Conservation (phyloP, 2,329 filamentous ascomycete genomes). For the Pestalotiopsis sp. region DNA sequence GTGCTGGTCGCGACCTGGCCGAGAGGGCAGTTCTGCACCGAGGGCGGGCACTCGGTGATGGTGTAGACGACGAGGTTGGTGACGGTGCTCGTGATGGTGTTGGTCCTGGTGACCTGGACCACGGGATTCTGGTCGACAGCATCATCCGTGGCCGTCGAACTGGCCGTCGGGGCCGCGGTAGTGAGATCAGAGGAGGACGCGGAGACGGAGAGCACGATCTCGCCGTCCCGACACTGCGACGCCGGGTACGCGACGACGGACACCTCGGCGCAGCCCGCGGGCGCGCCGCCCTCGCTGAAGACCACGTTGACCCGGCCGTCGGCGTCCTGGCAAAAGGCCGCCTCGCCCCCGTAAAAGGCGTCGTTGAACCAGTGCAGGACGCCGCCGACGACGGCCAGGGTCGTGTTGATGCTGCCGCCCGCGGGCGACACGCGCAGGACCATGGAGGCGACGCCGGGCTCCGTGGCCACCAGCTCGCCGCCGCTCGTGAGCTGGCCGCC, state of each 20-base stretch:
- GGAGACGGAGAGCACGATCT: neutral
- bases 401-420: slow-evolving; percentile 8
- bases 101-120: slow-evolving; percentile 11
- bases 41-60: slow-evolving; percentile 16
- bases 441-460: slow-evolving; percentile 12
- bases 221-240: neutral
- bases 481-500: slow-evolving; percentile 17
- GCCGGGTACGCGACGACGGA: slow-evolving; percentile 5
- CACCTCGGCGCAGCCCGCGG: slow-evolving; percentile 12
- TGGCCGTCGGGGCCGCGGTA: neutral
- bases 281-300: slow-evolving; percentile 9
- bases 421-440: slow-evolving; percentile 10
- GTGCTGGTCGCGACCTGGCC: slow-evolving; percentile 20
- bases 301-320: slow-evolving; percentile 16
- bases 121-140: neutral
- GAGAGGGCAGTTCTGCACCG: slow-evolving; percentile 11
- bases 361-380: slow-evolving; percentile 20
- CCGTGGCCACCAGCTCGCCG: slow-evolving; percentile 16
- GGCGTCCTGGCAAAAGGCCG: slow-evolving; percentile 19
- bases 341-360: slow-evolving; percentile 15
- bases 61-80: slow-evolving; percentile 26
- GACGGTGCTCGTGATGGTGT: slow-evolving; percentile 24
- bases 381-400: slow-evolving; percentile 5
- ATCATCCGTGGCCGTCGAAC: neutral
- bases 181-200: neutral